Evolutionary conservation across 2,329 filamentous ascomycete species (phyloP), one percentile per base, ranked within the genome.

Genomic region (Septoria linicola): DNA sequence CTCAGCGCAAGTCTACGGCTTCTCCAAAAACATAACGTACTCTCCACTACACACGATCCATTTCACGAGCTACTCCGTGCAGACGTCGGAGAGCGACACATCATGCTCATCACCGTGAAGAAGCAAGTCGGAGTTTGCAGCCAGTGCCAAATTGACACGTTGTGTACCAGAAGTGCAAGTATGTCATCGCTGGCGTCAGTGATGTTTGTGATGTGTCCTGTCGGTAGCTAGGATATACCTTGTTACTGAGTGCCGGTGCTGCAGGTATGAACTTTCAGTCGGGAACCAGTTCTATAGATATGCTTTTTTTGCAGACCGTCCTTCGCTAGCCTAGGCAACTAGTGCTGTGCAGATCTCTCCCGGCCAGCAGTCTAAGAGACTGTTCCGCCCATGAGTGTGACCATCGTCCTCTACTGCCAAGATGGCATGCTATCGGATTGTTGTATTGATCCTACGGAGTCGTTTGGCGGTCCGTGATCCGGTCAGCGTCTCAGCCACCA

Each of bases 181-280:
- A 34, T 5, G n/a, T 34, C 31, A 34, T 34, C 31, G 31, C 14
- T 16, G 31, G 14, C 31, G 14, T 34, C 31, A 16, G 31, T 34
- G 11, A 34, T 16, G 31, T 34, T 34, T n/a, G 31, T 16, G 31
- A 34, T 34, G 31, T 16, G 31, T n/a, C 31, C 31, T 5, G 23
- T 27, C 23, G 23, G 5, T 27, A 27, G 23, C 23, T 27, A n/a
- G 31, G 31, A 46, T 46, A 37, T 10, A 11, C 43, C 43, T 37
- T 32, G n/a, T 23, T 13, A 23, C 20, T 27, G 20, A 36, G 10
- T 37, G 43, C 43, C 13, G 43, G 32, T 37, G n/a, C 32, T 46
- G 32, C 43, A 37, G 31, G 43, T 21, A 19, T 23, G 31, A 44
- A 36, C 3, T 34, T 13, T 37, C 31, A 4, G 11, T 27, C 23